Evolutionary conservation across 139 green algal genomes (phyloP), one percentile per base, ranked within the genome.

Genomic region (Chlorella ohadii): DNA sequence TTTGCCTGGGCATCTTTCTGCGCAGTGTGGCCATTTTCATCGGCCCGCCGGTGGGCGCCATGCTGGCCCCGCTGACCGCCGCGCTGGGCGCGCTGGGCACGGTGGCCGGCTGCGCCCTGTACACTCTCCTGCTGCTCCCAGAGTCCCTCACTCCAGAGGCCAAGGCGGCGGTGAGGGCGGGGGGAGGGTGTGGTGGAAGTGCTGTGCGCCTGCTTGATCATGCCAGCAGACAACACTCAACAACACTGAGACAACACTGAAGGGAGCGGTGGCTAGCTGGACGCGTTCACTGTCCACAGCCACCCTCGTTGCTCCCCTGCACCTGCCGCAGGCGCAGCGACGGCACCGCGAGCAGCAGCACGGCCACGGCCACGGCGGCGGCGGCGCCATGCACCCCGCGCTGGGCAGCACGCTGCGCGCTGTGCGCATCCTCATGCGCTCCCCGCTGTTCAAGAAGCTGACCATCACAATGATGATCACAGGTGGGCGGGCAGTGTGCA

Each of bases 391-490:
- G 34, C 20, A 16, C 76, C 57, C 57, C 59, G 47, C 27, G 25
- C 27, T 59, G 39, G 25, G 39, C 39, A 82, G 59, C 57, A 82
- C 76, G 76, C 76, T 82, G 76, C 59, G 76, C 36, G 76, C 76
- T 38, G 70, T 59, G 70, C 41, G 63, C 61, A 94, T 94, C 47
- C 79, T 95, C 28, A 56, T 87, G 55, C 86, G 91, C 57, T 91
- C 76, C 81, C 70, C 82, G 23, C 83, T 90, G n/a, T 91, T 95
- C 78, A 87, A 90, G 31, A 79, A 66, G 19, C 86, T 95, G 25
- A 91, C 91, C 9, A 68, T 90, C 34, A 89, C 93, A 66, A 87
- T 91, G 34, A 86, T 80, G 61, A 84, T 95, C 15, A 86, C 84
- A 13, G 90, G 87, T 59, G 51, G 2, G 51, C 15, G 15, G 51